Evolutionary conservation across 2,329 filamentous ascomycete species (phyloP).

Genomic region (Beauveria australis): DNA sequence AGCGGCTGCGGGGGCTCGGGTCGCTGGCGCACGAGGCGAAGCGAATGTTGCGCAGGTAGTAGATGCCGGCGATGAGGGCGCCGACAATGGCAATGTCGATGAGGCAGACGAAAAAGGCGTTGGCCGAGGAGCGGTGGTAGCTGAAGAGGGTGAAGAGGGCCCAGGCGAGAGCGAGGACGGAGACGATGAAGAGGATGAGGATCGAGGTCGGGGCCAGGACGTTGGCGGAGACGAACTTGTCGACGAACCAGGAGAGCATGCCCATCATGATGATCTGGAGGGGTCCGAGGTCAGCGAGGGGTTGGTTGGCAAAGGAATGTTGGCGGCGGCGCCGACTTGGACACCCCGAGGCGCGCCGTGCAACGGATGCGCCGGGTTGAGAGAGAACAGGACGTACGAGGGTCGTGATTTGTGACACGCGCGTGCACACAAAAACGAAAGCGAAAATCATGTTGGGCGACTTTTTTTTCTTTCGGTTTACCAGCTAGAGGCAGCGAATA

Average conservation of each 20-base stretch:
- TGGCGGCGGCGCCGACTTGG: neutral
- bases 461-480: neutral
- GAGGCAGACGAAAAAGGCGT: slow-evolving; percentile 53
- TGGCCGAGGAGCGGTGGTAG: slow-evolving; percentile 54
- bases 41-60: slow-evolving; percentile 50
- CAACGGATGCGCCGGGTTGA: neutral
- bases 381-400: slow-evolving; percentile 28
- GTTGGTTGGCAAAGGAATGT: neutral
- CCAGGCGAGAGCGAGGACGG: slow-evolving; percentile 55
- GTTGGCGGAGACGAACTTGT: slow-evolving; percentile 49
- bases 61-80: slow-evolving; percentile 55
- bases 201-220: slow-evolving; percentile 53
- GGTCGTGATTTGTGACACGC: slow-evolving; percentile 54
- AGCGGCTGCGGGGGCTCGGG: slow-evolving; percentile 40
- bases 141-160: slow-evolving; percentile 56
- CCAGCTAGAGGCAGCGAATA: neutral
- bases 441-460: slow-evolving; percentile 50
- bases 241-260: slow-evolving; percentile 60
- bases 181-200: slow-evolving; percentile 60
- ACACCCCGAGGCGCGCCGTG: too few species aligned
- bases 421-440: slow-evolving; percentile 54
- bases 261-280: slow-evolving; percentile 54
- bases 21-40: slow-evolving; percentile 59
- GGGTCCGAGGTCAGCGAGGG: slow-evolving; percentile 5
- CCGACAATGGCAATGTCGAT: slow-evolving; percentile 55